Conservation (phyloP, 352 stramenopile genomes). For the Phytopythium delawarense region DNA sequence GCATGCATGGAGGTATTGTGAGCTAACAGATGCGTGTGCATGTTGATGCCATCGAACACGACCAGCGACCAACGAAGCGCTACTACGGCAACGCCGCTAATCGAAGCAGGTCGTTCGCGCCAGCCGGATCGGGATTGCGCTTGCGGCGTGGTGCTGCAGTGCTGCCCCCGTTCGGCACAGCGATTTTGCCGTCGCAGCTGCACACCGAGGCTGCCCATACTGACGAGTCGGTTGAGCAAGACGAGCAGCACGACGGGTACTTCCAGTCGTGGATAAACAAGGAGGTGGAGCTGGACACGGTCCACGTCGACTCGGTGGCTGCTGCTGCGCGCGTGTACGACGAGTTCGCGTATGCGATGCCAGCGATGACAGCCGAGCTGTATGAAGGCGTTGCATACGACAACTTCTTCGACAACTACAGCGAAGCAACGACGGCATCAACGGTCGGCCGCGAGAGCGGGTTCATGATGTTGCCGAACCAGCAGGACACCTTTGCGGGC, state of each 20-base stretch:
- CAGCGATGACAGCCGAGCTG: conserved; percentile 1
- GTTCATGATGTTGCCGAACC: conserved; percentile 7
- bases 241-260: conserved; percentile 7
- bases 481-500: conserved; percentile 2
- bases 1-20: background rate
- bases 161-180: conserved; percentile 25
- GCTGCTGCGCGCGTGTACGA: conserved; percentile 11
- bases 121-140: conserved; percentile 8
- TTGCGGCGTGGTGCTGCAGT: conserved; percentile 33
- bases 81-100: background rate
- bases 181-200: conserved; percentile 15
- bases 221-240: conserved; percentile 2
- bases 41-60: background rate
- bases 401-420: conserved; percentile 1
- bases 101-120: conserved; percentile 1
- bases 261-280: conserved; percentile 19
- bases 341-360: conserved; percentile 9
- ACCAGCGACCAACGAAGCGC: background rate
- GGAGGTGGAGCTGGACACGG: conserved; percentile 7
- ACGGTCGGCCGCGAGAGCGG: background rate
- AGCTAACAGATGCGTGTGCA: background rate
- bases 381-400: conserved; percentile 7
- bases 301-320: background rate
- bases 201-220: background rate
- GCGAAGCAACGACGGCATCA: background rate